Base-by-base conservation (phyloP, 2,329 filamentous ascomycete genomes). In the Zasmidium angulare region DNA sequence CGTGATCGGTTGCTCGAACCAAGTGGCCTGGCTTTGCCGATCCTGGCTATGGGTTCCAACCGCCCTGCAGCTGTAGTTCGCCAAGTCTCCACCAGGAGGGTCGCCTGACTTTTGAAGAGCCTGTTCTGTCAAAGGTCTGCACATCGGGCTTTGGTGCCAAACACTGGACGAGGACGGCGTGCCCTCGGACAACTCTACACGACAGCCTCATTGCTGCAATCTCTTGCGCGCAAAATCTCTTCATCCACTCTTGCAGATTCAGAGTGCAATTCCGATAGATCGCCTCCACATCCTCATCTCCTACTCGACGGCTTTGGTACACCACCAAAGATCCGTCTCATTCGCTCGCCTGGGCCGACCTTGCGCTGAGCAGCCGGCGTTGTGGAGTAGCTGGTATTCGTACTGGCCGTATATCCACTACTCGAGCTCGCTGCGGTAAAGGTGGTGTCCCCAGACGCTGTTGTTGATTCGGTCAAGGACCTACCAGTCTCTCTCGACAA, bases 401-500 rank as follows among this genome's bases (percentile, higher is more conserved):
- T 26, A 12, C 17, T 26, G 6, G 36, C 36, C 9, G 36, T 43
- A 19, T 43, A 43, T 50, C 47, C 53, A 10, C 53, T 50, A 14
- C 21, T 46, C 40, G 46, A 48, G 26, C 53, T 55, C 12, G 46
- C 20, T 10, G 55, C 17, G 17, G 49, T 46, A 22, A 40, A 21
- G 22, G 47, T 24, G 9, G 47, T 57, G 2, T 57, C 55, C 17
- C 46, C 55, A 29, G 55, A 57, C 14, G 29, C 55, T 29, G 47
- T 57, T 10, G 55, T 52, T n/a, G 49, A 57, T n/a, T 50, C 55
- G 9, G 55, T 57, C 14, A 47, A 46, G n/a, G 47, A 51, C 19
- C 53, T 31, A 12, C 40, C 22, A 19, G 53, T 55, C 20, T 48
- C 46, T 31, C 40, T 26, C 20, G 53, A 55, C n/a, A 55, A 31